Evolutionary conservation across 768 basidiomycete species (phyloP).

Genomic region (Boletus patriciae): DNA sequence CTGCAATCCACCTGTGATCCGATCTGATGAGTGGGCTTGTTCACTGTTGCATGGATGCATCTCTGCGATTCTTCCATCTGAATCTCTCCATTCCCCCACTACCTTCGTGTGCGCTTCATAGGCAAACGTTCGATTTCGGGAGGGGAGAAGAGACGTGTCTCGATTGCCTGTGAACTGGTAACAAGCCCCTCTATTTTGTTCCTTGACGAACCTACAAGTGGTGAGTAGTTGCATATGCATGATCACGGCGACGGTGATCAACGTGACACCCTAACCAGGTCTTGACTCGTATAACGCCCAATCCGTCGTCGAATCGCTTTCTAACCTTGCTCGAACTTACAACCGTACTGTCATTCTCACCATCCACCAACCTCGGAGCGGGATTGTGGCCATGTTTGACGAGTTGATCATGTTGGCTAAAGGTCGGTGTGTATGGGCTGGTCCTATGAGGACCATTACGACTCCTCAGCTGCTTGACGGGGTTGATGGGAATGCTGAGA

Average conservation of each 20-base stretch:
- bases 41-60: neutral
- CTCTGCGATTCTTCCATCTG: neutral
- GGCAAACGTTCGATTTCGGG: slow-evolving; percentile 92
- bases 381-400: slow-evolving; percentile 96
- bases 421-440: slow-evolving; percentile 55
- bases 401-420: slow-evolving; percentile 82
- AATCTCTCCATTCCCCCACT: neutral
- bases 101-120: slow-evolving; percentile 25
- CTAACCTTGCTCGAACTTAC: slow-evolving; percentile 81
- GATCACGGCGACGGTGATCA: slow-evolving; percentile 1
- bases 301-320: slow-evolving; percentile 90
- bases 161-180: slow-evolving; percentile 97
- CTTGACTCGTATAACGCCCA: slow-evolving; percentile 94
- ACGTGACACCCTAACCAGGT: slow-evolving; percentile 43
- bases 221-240: slow-evolving; percentile 41
- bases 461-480: slow-evolving; percentile 7
- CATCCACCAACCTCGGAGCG: slow-evolving; percentile 96
- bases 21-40: neutral
- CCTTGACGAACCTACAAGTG: slow-evolving; percentile 96
- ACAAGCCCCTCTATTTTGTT: slow-evolving; percentile 96
- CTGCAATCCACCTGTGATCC: neutral
- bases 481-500: slow-evolving; percentile 9
- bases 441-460: slow-evolving; percentile 25
- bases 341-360: slow-evolving; percentile 97
- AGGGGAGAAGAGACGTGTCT: slow-evolving; percentile 95